A percentile compares a stretch with the other conserved stretches of the same genome.
Conservation (phyloP, 2,329 filamentous ascomycete species). For the Chrysosporium keratinophilum region DNA sequence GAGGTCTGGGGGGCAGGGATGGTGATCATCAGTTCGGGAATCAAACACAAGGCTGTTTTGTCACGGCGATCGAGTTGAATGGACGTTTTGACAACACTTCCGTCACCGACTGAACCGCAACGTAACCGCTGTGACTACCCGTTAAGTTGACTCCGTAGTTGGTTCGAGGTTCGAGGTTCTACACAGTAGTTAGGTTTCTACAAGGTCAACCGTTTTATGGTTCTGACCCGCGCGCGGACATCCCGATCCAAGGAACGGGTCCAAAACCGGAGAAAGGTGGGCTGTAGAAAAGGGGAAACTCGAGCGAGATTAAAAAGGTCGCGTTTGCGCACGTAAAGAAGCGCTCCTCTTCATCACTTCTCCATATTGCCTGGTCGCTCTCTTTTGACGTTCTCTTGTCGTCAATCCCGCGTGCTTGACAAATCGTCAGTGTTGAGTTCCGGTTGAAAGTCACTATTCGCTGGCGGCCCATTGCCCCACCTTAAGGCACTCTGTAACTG, state of each 20-base stretch:
- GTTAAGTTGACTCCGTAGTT: background rate
- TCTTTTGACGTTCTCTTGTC: background rate
- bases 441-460: background rate
- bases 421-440: no score
- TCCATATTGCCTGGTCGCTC: background rate
- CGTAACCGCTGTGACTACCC: background rate
- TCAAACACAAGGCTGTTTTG: background rate
- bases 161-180: background rate
- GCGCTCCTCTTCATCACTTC: background rate
- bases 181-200: background rate
- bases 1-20: background rate
- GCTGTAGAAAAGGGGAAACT: background rate
- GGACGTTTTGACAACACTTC: no score
- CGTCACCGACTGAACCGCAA: no score
- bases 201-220: slow-evolving; percentile 4
- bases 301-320: background rate
- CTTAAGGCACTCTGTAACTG: slow-evolving; percentile 12
- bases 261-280: background rate
- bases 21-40: background rate
- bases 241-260: slow-evolving; percentile 4
- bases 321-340: background rate
- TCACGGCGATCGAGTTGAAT: no score
- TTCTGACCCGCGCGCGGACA: slow-evolving; percentile 9
- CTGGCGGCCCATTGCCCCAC: slow-evolving; percentile 4
- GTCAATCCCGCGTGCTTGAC: no score